A percentile compares a stretch with the other conserved stretches of the same genome.
phyloP scores from a whole-genome alignment of 2,329 filamentous ascomycete species.

The Raffaelea ambrosiae region DNA sequence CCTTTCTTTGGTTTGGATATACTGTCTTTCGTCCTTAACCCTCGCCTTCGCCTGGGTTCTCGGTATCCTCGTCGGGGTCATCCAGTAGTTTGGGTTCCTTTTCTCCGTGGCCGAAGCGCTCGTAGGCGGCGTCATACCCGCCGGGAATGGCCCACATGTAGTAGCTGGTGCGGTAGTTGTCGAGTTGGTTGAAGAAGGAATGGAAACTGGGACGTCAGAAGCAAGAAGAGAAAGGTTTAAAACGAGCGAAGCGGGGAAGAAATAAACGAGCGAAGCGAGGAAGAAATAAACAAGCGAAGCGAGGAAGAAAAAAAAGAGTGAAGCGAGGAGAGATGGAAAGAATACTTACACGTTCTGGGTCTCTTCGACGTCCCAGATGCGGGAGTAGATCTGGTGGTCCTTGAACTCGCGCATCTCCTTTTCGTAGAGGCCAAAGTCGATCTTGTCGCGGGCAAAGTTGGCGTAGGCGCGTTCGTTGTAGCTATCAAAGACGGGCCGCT shows the following conservation, averaged over 20 bases:
- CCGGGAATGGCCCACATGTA: slow-evolving; percentile 69
- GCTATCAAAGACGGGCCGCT: slow-evolving; percentile 81
- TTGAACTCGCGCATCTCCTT: slow-evolving; percentile 82
- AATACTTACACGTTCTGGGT: slow-evolving; percentile 70
- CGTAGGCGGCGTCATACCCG: slow-evolving; percentile 53
- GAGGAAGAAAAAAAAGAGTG: background rate
- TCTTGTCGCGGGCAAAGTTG: slow-evolving; percentile 54
- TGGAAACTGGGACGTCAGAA: slow-evolving; percentile 49
- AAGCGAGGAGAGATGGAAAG: background rate
- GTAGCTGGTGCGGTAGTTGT: slow-evolving; percentile 62
- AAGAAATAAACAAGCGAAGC: background rate
- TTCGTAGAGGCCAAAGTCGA: slow-evolving; percentile 73
- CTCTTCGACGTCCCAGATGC: slow-evolving; percentile 86
- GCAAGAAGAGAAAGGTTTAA: too few relatives aligned
- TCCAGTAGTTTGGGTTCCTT: slow-evolving; percentile 31
- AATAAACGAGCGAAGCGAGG: background rate
- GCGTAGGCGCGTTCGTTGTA: slow-evolving; percentile 70
- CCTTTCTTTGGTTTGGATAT: too few relatives aligned
- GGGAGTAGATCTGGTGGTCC: slow-evolving; percentile 80
- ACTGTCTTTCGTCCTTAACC: too few relatives aligned
- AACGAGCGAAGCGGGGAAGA: too few relatives aligned
- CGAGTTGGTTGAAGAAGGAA: slow-evolving; percentile 70
- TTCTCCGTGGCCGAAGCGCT: slow-evolving; percentile 32
- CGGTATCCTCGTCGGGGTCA: slow-evolving; percentile 44
- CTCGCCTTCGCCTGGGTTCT: slow-evolving; percentile 14